Base-by-base conservation (phyloP, 2,329 filamentous ascomycete genomes). In the Moelleriella libera region DNA sequence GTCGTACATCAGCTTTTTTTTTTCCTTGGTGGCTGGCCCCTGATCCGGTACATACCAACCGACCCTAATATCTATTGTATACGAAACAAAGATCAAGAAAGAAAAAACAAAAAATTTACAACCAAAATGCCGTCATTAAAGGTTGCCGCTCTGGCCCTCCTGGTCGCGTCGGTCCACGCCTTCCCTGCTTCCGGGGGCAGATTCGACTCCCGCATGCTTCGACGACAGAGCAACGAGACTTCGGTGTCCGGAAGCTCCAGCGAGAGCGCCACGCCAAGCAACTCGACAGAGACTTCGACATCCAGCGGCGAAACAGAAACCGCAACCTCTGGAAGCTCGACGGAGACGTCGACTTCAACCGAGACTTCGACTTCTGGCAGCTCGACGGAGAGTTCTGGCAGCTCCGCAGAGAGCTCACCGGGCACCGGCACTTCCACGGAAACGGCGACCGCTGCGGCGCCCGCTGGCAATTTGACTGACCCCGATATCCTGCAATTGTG, bases 401-500 rank as follows among this genome's bases (percentile, higher is more conserved):
- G 34, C 12, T 9, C 8, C 34, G 34, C 34, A 37, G 12, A 8
- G 34, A 12, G 8, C 8, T 8, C 34, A 37, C 34, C 34, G 34
- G 8, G 8, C 12, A 12, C 34, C 8, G 34, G 8, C 34, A 12
- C 34, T 9, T 8, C 34, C 8, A 8, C 34, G 12, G 8, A 8
- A 37, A 8, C 34, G 8, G 34, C 45, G 14, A 37, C 9, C 28
- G 12, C 42, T 5, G 46, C 34, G 4, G 46, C 34, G 4, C 6
- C 46, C 11, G 40, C 12, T 8, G 39, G 40, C 34, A 30, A 28
- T 12, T 30, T 48, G 46, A 48, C 11, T 34, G 46, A 48, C 34
- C 1, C 32, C 1, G 46, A 48, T 30, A 76, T 79, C 53, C 63
- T 78, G 43, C 73, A 79, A 61, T 79, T 79, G 74, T 77, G 63